phyloP scores from a whole-genome alignment of 2,329 filamentous ascomycete species.

The Aspergillus ochraceus region DNA sequence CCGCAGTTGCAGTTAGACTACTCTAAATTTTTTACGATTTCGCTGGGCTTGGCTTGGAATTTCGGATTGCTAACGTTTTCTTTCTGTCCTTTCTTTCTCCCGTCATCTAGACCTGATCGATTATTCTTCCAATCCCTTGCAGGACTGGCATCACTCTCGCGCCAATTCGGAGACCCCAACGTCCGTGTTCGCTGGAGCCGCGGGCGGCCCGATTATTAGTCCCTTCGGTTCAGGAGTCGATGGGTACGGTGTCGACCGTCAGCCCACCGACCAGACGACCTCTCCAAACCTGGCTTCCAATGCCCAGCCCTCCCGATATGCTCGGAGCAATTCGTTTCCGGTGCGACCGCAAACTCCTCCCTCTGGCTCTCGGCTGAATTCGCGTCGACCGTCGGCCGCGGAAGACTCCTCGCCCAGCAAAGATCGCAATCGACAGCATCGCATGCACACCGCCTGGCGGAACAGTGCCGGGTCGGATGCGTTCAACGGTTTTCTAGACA shows the following conservation, averaged over 20 bases:
- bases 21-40: conserved; percentile 2
- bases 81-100: not conserved
- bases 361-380: conserved; percentile 36
- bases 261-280: conserved; percentile 30
- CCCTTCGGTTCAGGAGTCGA: conserved; percentile 36
- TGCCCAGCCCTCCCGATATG: conserved; percentile 41
- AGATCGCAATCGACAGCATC: conserved; percentile 33
- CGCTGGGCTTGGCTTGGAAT: not conserved
- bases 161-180: conserved; percentile 67
- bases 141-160: conserved; percentile 64
- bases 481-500: conserved; percentile 44
- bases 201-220: conserved; percentile 36
- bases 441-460: conserved; percentile 38
- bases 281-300: conserved; percentile 39
- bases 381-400: conserved; percentile 30
- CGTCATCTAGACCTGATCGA: conserved; percentile 25
- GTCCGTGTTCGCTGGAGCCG: conserved; percentile 54
- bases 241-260: conserved; percentile 34
- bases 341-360: conserved; percentile 49
- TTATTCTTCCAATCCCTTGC: conserved; percentile 43
- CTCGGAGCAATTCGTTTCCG: conserved; percentile 51
- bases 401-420: conserved; percentile 31
- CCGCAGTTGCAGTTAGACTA: conserved; percentile 9
- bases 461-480: conserved; percentile 42
- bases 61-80: conserved; percentile 3